Evolutionary conservation across 2,329 filamentous ascomycete genomes (phyloP).

Genomic region (Trichoderma arundinaceum): DNA sequence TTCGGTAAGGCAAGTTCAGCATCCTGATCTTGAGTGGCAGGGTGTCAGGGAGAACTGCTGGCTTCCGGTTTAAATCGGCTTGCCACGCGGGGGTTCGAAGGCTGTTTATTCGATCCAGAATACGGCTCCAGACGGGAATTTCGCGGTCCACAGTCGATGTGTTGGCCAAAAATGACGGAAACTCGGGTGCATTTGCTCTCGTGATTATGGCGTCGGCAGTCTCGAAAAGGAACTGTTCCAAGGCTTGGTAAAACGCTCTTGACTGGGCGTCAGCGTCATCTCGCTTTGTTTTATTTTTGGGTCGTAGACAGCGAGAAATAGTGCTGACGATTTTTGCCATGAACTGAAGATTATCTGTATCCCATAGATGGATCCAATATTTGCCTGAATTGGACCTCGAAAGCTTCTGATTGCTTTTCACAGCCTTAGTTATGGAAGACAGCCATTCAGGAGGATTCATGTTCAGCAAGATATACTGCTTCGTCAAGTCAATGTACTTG

Average conservation of each 20-base stretch:
- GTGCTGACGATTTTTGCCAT: neutral
- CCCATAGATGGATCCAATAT: conserved; percentile 42
- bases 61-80: conserved; percentile 8
- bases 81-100: conserved; percentile 28
- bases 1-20: neutral
- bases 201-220: neutral
- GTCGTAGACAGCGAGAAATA: neutral
- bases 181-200: neutral
- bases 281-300: too few relatives aligned
- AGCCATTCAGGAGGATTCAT: conserved; percentile 37
- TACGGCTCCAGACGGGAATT: neutral
- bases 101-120: conserved; percentile 17
- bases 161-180: neutral
- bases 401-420: conserved; percentile 38
- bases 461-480: conserved; percentile 34
- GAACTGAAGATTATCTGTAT: neutral
- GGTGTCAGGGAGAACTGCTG: conserved; percentile 10
- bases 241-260: neutral
- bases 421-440: conserved; percentile 35
- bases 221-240: neutral
- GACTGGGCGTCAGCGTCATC: neutral
- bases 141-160: neutral
- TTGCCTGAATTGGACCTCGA: conserved; percentile 39
- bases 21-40: conserved; percentile 20
- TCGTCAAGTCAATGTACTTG: conserved; percentile 8